These are phyloP conservation scores for Malassezia nana DNA, from an alignment of 1,284 basidiomycete genomes.

Conservation along the genomic window DNA sequence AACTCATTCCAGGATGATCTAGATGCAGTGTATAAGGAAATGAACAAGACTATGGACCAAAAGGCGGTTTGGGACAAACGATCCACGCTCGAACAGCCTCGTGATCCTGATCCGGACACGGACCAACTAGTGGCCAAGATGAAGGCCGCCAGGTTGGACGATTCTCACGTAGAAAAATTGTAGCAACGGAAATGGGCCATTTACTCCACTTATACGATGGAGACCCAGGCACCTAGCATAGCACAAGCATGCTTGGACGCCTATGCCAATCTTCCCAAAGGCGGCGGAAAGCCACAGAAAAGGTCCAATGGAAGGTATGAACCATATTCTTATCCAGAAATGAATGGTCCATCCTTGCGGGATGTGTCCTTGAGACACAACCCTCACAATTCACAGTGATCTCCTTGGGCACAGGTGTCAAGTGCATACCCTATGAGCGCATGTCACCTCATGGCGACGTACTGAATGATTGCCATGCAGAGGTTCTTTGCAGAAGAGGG, in stretches of 20 bases:
- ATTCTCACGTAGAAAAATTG: not conserved
- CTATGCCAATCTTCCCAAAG: constrained; percentile 12
- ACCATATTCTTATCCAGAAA: not conserved
- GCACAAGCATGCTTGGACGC: constrained; percentile 12
- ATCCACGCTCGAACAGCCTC: no score
- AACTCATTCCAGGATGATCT: constrained; percentile 12
- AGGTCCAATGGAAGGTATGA: constrained; percentile 21
- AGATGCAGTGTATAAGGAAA: not conserved
- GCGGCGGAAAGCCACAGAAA: constrained; percentile 19
- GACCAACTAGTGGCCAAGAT: not conserved
- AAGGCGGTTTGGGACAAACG: not conserved
- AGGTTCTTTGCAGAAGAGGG: constrained; percentile 70
- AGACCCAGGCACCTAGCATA: not conserved
- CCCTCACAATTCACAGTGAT: constrained; percentile 53
- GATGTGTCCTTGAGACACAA: constrained; percentile 3
- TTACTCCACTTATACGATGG: constrained; percentile 3
- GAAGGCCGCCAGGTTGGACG: not conserved
- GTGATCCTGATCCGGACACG: not conserved
- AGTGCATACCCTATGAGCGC: constrained; percentile 63
- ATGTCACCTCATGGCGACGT: constrained; percentile 65
- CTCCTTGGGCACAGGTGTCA: constrained; percentile 70
- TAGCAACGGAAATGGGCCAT: not conserved
- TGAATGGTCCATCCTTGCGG: constrained; percentile 26
- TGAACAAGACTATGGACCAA: not conserved
- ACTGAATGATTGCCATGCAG: constrained; percentile 79